Percentiles rank a stretch among this genome's conserved stretches.
These are phyloP conservation scores for Amanita exitialis DNA, from an alignment of 768 basidiomycete genomes.

Conservation along the genomic window DNA sequence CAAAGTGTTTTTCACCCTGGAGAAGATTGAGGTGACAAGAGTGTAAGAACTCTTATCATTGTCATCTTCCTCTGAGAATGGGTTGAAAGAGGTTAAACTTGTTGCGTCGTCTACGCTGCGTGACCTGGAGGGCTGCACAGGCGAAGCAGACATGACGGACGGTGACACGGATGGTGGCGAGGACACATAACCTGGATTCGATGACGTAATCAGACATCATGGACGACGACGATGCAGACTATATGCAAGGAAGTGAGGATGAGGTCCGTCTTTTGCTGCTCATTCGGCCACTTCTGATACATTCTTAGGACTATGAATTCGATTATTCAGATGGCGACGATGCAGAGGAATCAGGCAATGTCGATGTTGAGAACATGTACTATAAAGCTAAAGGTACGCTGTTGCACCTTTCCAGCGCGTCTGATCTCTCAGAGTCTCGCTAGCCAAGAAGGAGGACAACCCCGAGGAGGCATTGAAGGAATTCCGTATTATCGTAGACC, in stretches of 20 bases:
- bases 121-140: constrained; percentile 41
- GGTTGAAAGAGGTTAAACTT: constrained; percentile 80
- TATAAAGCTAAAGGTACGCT: constrained; percentile 90
- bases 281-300: constrained; percentile 7
- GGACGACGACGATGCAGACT: constrained; percentile 93
- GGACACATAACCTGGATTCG: constrained; percentile 14
- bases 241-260: constrained; percentile 84
- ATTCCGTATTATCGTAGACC: constrained; percentile 79
- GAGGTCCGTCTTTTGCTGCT: constrained; percentile 39
- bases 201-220: constrained; percentile 28
- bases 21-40: constrained; percentile 71
- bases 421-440: constrained; percentile 5
- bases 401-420: background rate
- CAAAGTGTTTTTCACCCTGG: constrained; percentile 73
- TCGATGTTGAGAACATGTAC: constrained; percentile 96
- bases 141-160: constrained; percentile 18
- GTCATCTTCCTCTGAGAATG: constrained; percentile 90
- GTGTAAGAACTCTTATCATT: constrained; percentile 83
- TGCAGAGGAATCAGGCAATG: constrained; percentile 67
- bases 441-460: constrained; percentile 90
- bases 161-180: background rate
- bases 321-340: constrained; percentile 92
- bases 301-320: constrained; percentile 79
- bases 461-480: constrained; percentile 88
- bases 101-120: constrained; percentile 58